A percentile compares a stretch with the other conserved stretches of the same genome.
Conservation (phyloP, 352 stramenopile species). For the Elongisporangium undulatum region DNA sequence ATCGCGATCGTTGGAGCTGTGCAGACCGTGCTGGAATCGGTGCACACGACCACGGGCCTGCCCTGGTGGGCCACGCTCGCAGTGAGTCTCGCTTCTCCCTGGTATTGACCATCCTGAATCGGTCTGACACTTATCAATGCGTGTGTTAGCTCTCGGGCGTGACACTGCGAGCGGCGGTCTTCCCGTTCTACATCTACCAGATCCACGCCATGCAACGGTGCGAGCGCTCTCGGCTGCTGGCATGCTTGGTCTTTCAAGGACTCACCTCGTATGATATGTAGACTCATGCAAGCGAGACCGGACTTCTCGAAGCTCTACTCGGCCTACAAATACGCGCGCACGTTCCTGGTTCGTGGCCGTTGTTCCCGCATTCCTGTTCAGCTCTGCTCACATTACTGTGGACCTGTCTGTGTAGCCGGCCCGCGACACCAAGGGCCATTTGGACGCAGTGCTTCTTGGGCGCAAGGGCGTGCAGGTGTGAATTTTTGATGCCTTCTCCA, state of each 20-base stretch:
- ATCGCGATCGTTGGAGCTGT: slow-evolving; percentile 45
- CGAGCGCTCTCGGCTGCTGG: background rate
- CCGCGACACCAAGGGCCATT: slow-evolving; percentile 34
- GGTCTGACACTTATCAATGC: slow-evolving; percentile 1
- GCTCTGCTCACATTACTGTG: no score
- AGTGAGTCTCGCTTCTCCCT: slow-evolving; percentile 12
- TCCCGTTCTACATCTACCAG: slow-evolving; percentile 72
- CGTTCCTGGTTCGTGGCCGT: slow-evolving; percentile 41
- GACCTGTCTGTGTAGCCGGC: slow-evolving; percentile 28
- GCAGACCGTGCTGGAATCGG: slow-evolving; percentile 49
- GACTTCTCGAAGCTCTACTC: slow-evolving; percentile 69
- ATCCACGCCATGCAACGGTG: slow-evolving; percentile 63
- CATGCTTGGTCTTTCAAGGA: background rate
- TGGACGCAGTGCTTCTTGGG: slow-evolving; percentile 44
- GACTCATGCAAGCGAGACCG: slow-evolving; percentile 40
- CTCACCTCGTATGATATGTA: slow-evolving; percentile 8
- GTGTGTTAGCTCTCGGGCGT: slow-evolving; percentile 47
- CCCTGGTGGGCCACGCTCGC: slow-evolving; percentile 74
- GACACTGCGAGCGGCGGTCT: slow-evolving; percentile 55
- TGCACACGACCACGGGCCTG: slow-evolving; percentile 62
- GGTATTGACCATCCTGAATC: background rate
- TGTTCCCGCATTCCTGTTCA: no score
- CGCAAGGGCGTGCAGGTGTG: slow-evolving; percentile 39
- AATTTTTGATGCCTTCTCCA: background rate
- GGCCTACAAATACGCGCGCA: slow-evolving; percentile 68